Percentiles rank a stretch among this genome's conserved stretches.
Conservation (phyloP, 1,284 basidiomycete genomes). For the Sanguinoderma infundibulare region DNA sequence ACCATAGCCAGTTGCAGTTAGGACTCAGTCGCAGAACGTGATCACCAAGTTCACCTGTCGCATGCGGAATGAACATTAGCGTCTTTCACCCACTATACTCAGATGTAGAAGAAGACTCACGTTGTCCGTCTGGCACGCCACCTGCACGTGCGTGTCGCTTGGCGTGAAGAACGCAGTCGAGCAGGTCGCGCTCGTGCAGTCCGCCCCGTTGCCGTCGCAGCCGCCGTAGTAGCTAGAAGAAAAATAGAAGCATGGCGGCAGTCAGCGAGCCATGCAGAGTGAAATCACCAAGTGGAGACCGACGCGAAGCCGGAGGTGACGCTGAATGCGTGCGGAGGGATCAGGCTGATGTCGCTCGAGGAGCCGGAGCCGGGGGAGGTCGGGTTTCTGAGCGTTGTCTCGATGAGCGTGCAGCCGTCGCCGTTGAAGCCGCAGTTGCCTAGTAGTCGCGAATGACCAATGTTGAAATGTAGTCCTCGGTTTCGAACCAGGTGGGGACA, state of each 20-base stretch:
- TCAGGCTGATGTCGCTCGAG: slow-evolving; percentile 48
- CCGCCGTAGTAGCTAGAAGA: slow-evolving; percentile 31
- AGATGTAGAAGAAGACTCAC: slow-evolving; percentile 16
- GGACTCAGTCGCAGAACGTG: slow-evolving; percentile 14
- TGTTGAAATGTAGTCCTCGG: too few species aligned
- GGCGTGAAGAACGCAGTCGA: slow-evolving; percentile 43
- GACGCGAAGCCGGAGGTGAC: slow-evolving; percentile 37
- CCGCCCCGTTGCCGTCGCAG: slow-evolving; percentile 38
- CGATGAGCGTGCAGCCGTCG: slow-evolving; percentile 46
- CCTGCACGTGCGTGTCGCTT: slow-evolving; percentile 47
- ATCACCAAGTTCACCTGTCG: slow-evolving; percentile 39
- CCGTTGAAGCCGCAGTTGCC: slow-evolving; percentile 45
- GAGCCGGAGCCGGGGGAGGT: slow-evolving; percentile 43
- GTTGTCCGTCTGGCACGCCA: slow-evolving; percentile 38
- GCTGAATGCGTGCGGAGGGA: slow-evolving; percentile 41
- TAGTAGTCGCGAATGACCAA: too few species aligned
- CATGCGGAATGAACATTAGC: neutral
- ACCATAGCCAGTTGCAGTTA: too few species aligned
- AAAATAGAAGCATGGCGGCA: too few species aligned
- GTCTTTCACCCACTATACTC: neutral
- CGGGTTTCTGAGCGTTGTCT: slow-evolving; percentile 49
- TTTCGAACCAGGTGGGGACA: slow-evolving; percentile 3
- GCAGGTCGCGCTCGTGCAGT: slow-evolving; percentile 31
- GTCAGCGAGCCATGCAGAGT: neutral
- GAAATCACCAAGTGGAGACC: neutral